These are phyloP conservation scores for Chrysanthemum makinoi DNA, from an alignment of 129 eudicot genomes.

Conservation along the genomic window DNA sequence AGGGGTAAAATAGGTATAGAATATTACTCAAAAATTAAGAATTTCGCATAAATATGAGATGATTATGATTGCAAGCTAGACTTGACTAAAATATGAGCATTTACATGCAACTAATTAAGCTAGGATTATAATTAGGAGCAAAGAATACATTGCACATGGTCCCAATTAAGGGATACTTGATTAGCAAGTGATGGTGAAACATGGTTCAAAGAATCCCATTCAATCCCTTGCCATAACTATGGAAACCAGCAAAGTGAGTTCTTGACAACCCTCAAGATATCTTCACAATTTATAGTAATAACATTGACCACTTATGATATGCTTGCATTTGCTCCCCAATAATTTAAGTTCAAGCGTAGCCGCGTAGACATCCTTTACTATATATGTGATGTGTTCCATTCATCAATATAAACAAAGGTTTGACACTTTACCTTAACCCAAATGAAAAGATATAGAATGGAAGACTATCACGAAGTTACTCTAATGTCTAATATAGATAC, in stretches of 20 bases:
- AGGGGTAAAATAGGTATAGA: too few species aligned
- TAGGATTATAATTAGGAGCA: background rate
- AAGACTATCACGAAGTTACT: too few species aligned
- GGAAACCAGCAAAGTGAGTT: constrained; percentile 23
- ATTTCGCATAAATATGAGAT: too few species aligned
- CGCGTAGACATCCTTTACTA: too few species aligned
- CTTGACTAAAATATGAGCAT: background rate
- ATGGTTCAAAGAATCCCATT: constrained; percentile 14
- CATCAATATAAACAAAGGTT: too few species aligned
- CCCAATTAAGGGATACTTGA: background rate
- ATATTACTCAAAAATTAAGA: too few species aligned
- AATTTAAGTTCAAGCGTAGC: too few species aligned
- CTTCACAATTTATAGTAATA: constrained; percentile 17
- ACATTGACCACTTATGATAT: constrained; percentile 11
- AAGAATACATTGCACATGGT: constrained; percentile 13
- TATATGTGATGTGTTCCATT: too few species aligned
- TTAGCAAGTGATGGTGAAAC: constrained; percentile 15
- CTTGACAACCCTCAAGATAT: constrained; percentile 20
- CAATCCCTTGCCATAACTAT: constrained; percentile 14
- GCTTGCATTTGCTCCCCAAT: constrained; percentile 6
- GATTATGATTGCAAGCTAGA: background rate
- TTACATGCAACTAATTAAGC: constrained; percentile 2
- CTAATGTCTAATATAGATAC: too few species aligned
- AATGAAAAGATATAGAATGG: too few species aligned
- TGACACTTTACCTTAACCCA: too few species aligned